Evolutionary conservation across 768 basidiomycete genomes (phyloP), one percentile per base, ranked within the genome.

Genomic region (Russula ochroleuca): DNA sequence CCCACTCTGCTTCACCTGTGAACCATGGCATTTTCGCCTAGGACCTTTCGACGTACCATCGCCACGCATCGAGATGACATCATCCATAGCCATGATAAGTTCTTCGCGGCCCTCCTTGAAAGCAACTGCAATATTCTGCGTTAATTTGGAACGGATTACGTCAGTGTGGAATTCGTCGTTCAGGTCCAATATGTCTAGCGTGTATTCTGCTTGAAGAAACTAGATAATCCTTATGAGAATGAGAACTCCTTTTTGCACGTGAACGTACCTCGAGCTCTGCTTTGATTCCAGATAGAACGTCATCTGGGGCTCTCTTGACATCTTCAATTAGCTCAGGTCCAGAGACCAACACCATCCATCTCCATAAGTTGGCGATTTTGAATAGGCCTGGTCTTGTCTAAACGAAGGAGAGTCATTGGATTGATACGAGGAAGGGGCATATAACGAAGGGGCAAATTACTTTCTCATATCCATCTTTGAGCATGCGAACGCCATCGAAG

Each of bases 1-100:
- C 70, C 79, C 79, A 81, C 33, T 75, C 80, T 79, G 40, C 7
- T 1, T 8, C 15, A 5, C 14, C 23, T 25, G 23, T 48, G 23
- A 19, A 1, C 28, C 25, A 0, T 37, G 31, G 9, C 2, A 23
- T 15, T 14, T 23, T 10, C 23, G 7, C 23, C 1, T 48, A 15
- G 23, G 5, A 48, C 4, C 8, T 43, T 45, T 8, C 43, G 17
- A 56, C 55, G 17, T 21, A 23, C 19, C 13, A 25, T n/a, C n/a
- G n/a, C 31, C 28, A 28, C 28, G 28, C 28, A 28, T 35, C 38
- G 38, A 11, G 38, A 38, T 38, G 0, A 35, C 10, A 35, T 35
- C 35, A 28, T 25, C 21, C 25, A 56, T 31, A 2, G 55, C 40
- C 8, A 13, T 2, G 17, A 41, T 25, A 15, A 50, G 13, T 9